These are phyloP conservation scores for Coniferiporia sulphurascens DNA, from an alignment of 1,284 basidiomycete genomes.

Conservation along the genomic window DNA sequence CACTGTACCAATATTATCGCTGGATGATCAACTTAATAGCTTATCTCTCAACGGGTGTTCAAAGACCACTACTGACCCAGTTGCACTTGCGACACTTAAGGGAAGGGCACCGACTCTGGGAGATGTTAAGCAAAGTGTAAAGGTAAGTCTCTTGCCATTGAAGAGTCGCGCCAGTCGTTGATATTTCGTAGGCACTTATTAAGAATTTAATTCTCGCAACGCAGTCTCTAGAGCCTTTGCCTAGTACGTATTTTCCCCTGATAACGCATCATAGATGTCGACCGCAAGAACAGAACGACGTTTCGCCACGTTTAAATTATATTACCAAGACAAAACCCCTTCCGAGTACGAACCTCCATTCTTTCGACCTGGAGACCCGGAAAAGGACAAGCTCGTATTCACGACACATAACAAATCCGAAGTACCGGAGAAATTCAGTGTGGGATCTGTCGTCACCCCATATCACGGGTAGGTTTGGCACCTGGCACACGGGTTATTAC, in stretches of 20 bases:
- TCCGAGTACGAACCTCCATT: slow-evolving; percentile 72
- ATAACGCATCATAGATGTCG: neutral
- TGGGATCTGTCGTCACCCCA: slow-evolving; percentile 64
- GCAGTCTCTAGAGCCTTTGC: slow-evolving; percentile 70
- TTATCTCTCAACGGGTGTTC: slow-evolving; percentile 10
- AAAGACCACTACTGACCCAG: slow-evolving; percentile 15
- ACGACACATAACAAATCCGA: slow-evolving; percentile 67
- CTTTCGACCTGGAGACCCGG: slow-evolving; percentile 61
- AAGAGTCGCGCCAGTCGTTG: neutral
- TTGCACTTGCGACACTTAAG: slow-evolving; percentile 19
- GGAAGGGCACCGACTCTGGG: slow-evolving; percentile 24
- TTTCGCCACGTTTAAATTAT: slow-evolving; percentile 79
- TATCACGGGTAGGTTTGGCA: slow-evolving; percentile 54
- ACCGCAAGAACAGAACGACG: slow-evolving; percentile 51
- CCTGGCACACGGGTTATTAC: neutral
- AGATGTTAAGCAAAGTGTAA: slow-evolving; percentile 24
- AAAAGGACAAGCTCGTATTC: slow-evolving; percentile 71
- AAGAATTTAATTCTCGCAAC: slow-evolving; percentile 72
- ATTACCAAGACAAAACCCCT: slow-evolving; percentile 72
- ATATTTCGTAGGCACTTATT: slow-evolving; percentile 46
- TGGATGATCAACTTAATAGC: slow-evolving; percentile 19
- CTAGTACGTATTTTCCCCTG: slow-evolving; percentile 42
- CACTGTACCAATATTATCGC: slow-evolving; percentile 23
- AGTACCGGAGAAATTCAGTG: slow-evolving; percentile 61
- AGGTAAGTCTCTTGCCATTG: slow-evolving; percentile 13